Evolutionary conservation across 192 early-diverging fungal species (phyloP), one percentile per base, ranked within the genome.

Genomic region (Coemansia sp.): DNA sequence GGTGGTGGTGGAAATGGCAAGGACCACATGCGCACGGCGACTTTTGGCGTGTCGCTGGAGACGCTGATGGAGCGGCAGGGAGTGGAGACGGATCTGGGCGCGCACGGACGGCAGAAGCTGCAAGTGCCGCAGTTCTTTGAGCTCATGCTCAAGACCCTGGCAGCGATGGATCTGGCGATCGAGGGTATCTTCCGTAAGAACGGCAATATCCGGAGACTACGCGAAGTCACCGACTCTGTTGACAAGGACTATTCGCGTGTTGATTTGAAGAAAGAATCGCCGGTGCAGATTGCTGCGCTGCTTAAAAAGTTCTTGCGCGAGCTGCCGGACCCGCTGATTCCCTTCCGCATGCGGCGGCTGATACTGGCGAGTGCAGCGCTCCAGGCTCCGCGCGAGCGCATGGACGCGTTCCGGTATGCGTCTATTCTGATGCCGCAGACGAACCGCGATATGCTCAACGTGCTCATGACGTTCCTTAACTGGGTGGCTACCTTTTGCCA

Each of bases 131-230:
- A 87, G 75, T 90, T 98, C 82, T 85, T 98, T 46, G 94, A 98
- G 45, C 78, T 87, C 63, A 90, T 90, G 59, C 90, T 98, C 64
- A 79, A 83, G 15, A 87, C 88, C 5, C 84, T 99, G 87, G 86
- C 88, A 46, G 81, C 86, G 51, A 92, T 84, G 72, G 66, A 87
- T 71, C 85, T 99, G 86, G 86, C 89, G 1, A 89, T 93, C 19
- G 96, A 98, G 73, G 97, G 97, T 7, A 92, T 98, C 10, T 99
- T 99, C 85, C 82, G 97, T 68, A 98, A 98, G 82, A 99, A 98
- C 74, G 97, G 97, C 7, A 99, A 99, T 69, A 96, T 99, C 70
- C 78, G 94, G 66, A 83, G 92, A 17, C 80, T 99, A 60, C 96
- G 95, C 62, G 91, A 93, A 34, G 70, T 95, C 15, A 88, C 89